Base-by-base conservation (phyloP, 805 yeast species). In the Pichia insulana region DNA sequence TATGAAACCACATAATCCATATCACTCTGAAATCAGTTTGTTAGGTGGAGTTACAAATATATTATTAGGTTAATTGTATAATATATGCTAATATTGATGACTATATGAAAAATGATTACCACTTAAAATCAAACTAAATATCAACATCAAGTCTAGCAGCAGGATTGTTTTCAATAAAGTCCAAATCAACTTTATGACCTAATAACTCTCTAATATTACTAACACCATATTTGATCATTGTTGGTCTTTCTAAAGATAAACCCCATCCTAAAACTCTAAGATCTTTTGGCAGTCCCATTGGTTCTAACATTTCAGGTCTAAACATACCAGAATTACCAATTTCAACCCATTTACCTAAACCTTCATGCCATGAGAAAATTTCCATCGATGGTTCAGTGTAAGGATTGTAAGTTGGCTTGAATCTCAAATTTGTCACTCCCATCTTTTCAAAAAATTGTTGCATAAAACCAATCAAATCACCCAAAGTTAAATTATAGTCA, bases 321-420 rank as follows among this genome's bases (percentile, higher is more conserved):
- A 92, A 92, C 96, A 92, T 83, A 64, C 99, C 99, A 16, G 97
- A 88, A 73, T 92, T 92, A 65, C 99, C 99, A 58, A 92, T 90
- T 72, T 92, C 99, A 49, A 92, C 98, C 98, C 98, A 94, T 64
- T 87, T 92, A 54, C 74, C 80, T 56, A 92, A 74, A 39, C 96
- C 96, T 55, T 78, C 80, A 68, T 92, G 99, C 83, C 86, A 92
- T 39, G 97, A 92, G 65, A 83, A 92, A 53, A 92, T 92, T 71
- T 92, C 99, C 77, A 92, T 76, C 7, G 96, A 85, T 45, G 99
- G 99, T 68, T 92, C 99, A 45, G 99, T 92, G 75, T 92, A 92
- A 46, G 99, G 99, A 67, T 92, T 92, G 69, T 92, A 92, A 32
- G 99, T 94, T 51, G 99, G 96, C 71, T 92, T 92, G 79, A 92